Base-by-base conservation (phyloP, 1,284 basidiomycete genomes). In the Jaminaea rosea region DNA sequence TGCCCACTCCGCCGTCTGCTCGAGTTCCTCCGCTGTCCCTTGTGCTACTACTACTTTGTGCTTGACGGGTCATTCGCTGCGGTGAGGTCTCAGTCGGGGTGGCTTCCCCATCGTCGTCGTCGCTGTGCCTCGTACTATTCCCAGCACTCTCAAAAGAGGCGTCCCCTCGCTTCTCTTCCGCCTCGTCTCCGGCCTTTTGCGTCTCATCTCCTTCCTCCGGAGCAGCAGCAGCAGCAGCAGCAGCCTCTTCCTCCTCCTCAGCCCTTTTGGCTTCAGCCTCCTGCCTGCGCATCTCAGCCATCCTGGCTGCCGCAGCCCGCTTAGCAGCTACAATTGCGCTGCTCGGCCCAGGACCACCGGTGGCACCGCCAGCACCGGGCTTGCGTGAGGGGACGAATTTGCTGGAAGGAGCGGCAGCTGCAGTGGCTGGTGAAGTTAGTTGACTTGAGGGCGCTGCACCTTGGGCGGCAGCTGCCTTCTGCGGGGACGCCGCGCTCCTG, bases 401-500 rank as follows among this genome's bases (percentile, higher is more conserved):
- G 10, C 23, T n/a, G 47, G 10, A 29, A 52, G 32, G 28, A 23
- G 45, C 45, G 21, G 28, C 27, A 13, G 49, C n/a, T 27, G 29
- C 26, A 49, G 50, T 55, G n/a, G n/a, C n/a, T n/a, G n/a, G n/a
- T n/a, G n/a, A n/a, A n/a, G n/a, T n/a, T n/a, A n/a, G n/a, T n/a
- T n/a, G n/a, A n/a, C n/a, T n/a, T n/a, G n/a, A n/a, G 10, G 48
- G 50, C 11, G 44, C 46, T 9, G 51, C 15, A 36, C 80, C 58
- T 39, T 62, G 72, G 2, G 73, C 71, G 4, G 37, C 48, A 3
- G 79, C 69, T 7, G 70, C 34, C 9, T 6, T 21, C 10, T 15
- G 34, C 34, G n/a, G 3, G 10, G 21, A 71, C 26, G 77, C 75
- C 6, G 81, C 79, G 62, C 44, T 41, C 17, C 19, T 28, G 26